Percentiles rank a stretch among this genome's conserved stretches.
phyloP scores from a whole-genome alignment of 148 eudicot genomes.

The Cornus kousa region DNA sequence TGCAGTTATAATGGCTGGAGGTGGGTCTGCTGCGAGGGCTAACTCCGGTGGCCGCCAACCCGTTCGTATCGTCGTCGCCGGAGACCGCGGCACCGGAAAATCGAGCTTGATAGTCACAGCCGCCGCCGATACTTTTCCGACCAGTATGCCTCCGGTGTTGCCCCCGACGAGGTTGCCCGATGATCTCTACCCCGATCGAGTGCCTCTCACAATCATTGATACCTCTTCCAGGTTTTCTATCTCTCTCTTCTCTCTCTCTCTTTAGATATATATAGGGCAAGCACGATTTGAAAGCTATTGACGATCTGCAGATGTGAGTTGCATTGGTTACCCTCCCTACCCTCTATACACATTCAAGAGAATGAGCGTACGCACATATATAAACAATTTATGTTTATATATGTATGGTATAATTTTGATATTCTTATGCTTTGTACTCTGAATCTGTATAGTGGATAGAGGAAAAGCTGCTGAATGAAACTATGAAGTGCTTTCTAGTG shows the following conservation, averaged over 20 bases:
- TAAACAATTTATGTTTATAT: not conserved
- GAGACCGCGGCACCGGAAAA: constrained; percentile 80
- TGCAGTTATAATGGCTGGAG: constrained; percentile 35
- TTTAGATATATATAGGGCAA: no score
- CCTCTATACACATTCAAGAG: no score
- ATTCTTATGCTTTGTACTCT: not conserved
- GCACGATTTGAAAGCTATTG: no score
- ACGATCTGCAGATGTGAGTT: no score
- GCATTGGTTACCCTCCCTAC: no score
- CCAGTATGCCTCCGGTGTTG: constrained; percentile 56
- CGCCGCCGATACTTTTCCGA: constrained; percentile 65
- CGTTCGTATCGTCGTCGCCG: constrained; percentile 85
- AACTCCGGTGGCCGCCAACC: not conserved
- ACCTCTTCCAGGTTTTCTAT: constrained; percentile 60
- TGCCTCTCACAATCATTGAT: constrained; percentile 63
- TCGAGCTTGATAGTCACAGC: constrained; percentile 84
- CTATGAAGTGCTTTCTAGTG: not conserved
- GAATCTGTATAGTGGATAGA: not conserved
- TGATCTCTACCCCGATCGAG: constrained; percentile 69
- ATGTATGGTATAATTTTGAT: not conserved
- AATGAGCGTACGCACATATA: no score
- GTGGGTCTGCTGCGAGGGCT: constrained; percentile 27
- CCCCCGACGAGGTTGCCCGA: constrained; percentile 72
- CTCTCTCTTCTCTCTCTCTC: not conserved
- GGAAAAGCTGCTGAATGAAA: not conserved